These are phyloP conservation scores for Cyberlindnera mycetangii DNA, from an alignment of 805 yeast species.

Conservation along the genomic window DNA sequence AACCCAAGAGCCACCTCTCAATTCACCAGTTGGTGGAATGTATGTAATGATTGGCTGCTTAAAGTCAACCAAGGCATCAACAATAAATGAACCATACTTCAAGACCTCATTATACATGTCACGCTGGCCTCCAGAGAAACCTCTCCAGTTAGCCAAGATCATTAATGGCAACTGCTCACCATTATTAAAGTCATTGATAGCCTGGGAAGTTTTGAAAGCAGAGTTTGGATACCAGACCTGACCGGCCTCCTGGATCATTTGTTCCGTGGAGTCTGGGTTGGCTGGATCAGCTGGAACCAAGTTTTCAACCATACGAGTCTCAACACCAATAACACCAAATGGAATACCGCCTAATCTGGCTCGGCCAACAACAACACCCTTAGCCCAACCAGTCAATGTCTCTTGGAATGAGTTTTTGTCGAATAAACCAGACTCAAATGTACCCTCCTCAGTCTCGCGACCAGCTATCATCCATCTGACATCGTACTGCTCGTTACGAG, in stretches of 20 bases:
- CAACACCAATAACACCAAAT: slow-evolving; percentile 96
- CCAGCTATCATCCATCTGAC: slow-evolving; percentile 96
- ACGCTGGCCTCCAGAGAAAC: slow-evolving; percentile 99
- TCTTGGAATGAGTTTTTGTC: slow-evolving; percentile 94
- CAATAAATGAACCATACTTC: slow-evolving; percentile 95
- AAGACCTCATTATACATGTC: slow-evolving; percentile 98
- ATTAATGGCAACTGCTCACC: slow-evolving; percentile 98
- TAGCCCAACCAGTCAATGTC: slow-evolving; percentile 97
- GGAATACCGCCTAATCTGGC: slow-evolving; percentile 99
- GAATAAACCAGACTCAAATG: slow-evolving; percentile 82
- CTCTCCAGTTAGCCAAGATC: slow-evolving; percentile 99
- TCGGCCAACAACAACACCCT: slow-evolving; percentile 97
- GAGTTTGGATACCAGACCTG: slow-evolving; percentile 99
- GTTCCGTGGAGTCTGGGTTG: slow-evolving; percentile 90
- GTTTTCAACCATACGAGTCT: slow-evolving; percentile 86
- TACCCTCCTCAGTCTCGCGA: slow-evolving; percentile 61
- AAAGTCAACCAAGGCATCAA: slow-evolving; percentile 93
- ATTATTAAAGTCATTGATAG: slow-evolving; percentile 93
- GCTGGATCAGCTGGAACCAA: slow-evolving; percentile 98
- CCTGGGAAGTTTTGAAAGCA: slow-evolving; percentile 99
- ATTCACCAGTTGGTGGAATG: slow-evolving; percentile 97
- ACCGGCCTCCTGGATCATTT: slow-evolving; percentile 90
- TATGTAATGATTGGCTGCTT: slow-evolving; percentile 96
- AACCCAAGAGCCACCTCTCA: slow-evolving; percentile 99
- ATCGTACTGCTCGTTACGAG: slow-evolving; percentile 71